phyloP scores from a whole-genome alignment of 768 basidiomycete genomes.

The Boletus bicolor region DNA sequence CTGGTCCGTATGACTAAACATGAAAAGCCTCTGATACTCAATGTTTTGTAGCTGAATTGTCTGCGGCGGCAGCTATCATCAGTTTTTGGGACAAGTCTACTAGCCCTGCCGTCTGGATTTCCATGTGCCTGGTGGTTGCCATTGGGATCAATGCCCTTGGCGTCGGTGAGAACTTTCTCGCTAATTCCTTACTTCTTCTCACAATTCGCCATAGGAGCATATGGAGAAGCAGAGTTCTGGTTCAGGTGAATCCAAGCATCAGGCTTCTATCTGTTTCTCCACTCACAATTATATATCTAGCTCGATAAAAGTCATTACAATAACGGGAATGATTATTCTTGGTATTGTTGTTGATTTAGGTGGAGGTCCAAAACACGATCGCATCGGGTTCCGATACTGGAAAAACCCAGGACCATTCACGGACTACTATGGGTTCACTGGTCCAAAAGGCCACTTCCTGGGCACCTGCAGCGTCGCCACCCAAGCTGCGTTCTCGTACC shows the following conservation, averaged over 20 bases:
- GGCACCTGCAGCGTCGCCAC: constrained; percentile 50
- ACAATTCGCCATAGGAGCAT: neutral
- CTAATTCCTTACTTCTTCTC: neutral
- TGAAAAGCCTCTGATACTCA: constrained; percentile 1
- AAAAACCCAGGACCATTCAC: constrained; percentile 8
- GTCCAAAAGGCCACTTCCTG: constrained; percentile 49
- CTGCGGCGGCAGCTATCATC: constrained; percentile 51
- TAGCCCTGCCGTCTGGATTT: constrained; percentile 50
- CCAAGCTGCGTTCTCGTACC: constrained; percentile 59
- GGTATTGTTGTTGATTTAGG: too few relatives aligned
- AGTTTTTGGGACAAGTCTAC: constrained; percentile 42
- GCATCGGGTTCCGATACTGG: too few relatives aligned
- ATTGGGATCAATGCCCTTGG: constrained; percentile 44
- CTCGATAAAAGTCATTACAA: constrained; percentile 32
- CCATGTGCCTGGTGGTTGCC: constrained; percentile 49
- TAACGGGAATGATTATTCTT: too few relatives aligned
- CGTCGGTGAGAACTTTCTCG: constrained; percentile 27
- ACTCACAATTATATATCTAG: constrained; percentile 17
- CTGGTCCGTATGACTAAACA: constrained; percentile 13
- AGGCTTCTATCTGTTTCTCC: too few relatives aligned
- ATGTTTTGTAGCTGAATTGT: constrained; percentile 38
- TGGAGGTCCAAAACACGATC: too few relatives aligned
- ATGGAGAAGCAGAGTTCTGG: too few relatives aligned
- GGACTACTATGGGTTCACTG: constrained; percentile 38
- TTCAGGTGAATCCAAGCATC: constrained; percentile 18